Evolutionary conservation across 2,329 filamentous ascomycete species (phyloP), one percentile per base, ranked within the genome.

Genomic region (Celoporthe dispersa): DNA sequence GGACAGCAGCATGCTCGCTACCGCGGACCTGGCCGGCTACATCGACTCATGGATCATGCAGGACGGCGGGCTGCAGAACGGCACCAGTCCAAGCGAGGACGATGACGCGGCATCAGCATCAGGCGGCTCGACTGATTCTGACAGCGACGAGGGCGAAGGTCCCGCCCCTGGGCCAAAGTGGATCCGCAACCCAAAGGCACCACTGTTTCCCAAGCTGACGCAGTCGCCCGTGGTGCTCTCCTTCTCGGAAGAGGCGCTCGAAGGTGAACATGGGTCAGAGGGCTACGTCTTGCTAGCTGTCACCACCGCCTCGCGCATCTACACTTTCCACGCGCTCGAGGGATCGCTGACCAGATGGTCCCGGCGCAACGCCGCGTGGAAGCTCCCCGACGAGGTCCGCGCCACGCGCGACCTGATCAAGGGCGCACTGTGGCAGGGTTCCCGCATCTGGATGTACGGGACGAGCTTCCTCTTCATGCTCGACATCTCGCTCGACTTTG

Each of bases 401-500:
- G 88, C 90, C 73, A 87, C 94, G 33, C 88, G 91, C 71, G 94
- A 97, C 78, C 86, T 93, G 57, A 92, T 92, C 67, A 95, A 95
- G 83, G 94, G 94, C 3, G 90, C 90, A 35, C 80, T 97, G 53
- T 98, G 95, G 94, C 92, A 97, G 77, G 84, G 91, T 1, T 83
- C 84, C 37, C 88, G 95, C 19, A 81, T 95, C 9, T 98, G 95
- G 94, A 82, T 98, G 28, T 98, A 97, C 76, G 94, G 95, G 8
- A 88, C 89, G 55, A 90, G 88, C 1, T 98, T 94, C 86, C 80
- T 99, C 33, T 94, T 93, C 82, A 98, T 98, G 94, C 88, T 99
- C 71, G 94, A 98, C 78, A 83, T 97, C 39, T 87, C 88, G 28
- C 87, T 87, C 75, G 91, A 97, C 78, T 86, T 96, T 64, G 78